Evolutionary conservation across 805 yeast species (phyloP).

Genomic region (Starmerella powellii): DNA sequence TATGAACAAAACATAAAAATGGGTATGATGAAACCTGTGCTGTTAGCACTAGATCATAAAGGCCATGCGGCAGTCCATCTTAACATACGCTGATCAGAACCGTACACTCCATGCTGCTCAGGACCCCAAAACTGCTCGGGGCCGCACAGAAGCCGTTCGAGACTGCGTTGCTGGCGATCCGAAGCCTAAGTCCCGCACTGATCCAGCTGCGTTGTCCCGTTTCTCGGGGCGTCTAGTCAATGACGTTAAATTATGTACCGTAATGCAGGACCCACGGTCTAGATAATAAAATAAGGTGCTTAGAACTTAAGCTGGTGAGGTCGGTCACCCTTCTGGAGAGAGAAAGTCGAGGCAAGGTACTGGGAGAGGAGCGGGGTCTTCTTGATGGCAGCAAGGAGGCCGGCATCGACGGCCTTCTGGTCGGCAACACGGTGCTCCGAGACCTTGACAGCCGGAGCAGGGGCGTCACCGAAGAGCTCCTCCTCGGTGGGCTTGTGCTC

Average conservation of each 20-base stretch:
- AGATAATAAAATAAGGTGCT: conserved; percentile 23
- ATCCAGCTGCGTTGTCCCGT: too few relatives aligned
- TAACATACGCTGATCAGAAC: too few relatives aligned
- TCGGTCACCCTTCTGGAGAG: conserved; percentile 95
- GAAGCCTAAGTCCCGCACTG: too few relatives aligned
- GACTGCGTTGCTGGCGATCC: too few relatives aligned
- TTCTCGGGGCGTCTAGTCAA: too few relatives aligned
- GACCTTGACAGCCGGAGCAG: conserved; percentile 69
- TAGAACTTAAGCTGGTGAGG: conserved; percentile 97
- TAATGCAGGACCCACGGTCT: conserved; percentile 4
- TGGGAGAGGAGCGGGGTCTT: conserved; percentile 94
- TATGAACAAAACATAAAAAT: too few relatives aligned
- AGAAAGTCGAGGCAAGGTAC: conserved; percentile 90
- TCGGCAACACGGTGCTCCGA: conserved; percentile 90
- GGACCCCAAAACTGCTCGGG: too few relatives aligned
- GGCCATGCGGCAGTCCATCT: too few relatives aligned
- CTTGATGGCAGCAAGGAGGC: conserved; percentile 86
- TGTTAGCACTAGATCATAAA: too few relatives aligned
- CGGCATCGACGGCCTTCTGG: conserved; percentile 91
- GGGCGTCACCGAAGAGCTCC: conserved; percentile 78
- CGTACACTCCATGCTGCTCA: too few relatives aligned
- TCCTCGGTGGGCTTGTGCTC: conserved; percentile 69
- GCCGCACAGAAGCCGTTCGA: too few relatives aligned
- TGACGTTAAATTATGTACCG: conserved; percentile 6
- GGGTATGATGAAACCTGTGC: too few relatives aligned